A percentile compares a stretch with the other conserved stretches of the same genome.
These are phyloP conservation scores for Papilionanthe hybrid DNA, from an alignment of 116 monocot genomes.

Conservation along the genomic window DNA sequence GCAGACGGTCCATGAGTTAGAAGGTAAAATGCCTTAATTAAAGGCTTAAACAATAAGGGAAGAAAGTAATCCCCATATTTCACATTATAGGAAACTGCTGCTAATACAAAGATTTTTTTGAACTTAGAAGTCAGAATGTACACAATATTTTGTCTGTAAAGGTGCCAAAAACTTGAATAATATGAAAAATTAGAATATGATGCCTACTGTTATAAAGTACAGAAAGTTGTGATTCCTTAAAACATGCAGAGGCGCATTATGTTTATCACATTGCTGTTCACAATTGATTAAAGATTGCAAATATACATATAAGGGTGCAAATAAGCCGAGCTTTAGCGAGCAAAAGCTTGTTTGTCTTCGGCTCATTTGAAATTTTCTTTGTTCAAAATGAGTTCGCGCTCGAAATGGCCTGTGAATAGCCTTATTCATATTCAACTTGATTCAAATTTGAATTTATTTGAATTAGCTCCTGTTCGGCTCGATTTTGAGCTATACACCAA, in stretches of 20 bases:
- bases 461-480: too few species aligned
- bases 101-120: background rate
- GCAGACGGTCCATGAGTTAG: constrained; percentile 2
- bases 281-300: background rate
- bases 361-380: too few species aligned
- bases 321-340: too few species aligned
- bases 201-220: background rate
- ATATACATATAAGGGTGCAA: background rate
- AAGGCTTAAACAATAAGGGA: background rate
- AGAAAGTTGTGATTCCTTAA: background rate
- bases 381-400: too few species aligned
- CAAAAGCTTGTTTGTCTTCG: too few species aligned
- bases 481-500: too few species aligned
- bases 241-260: background rate
- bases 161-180: background rate
- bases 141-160: background rate
- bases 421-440: too few species aligned
- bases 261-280: background rate
- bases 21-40: background rate
- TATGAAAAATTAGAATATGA: background rate
- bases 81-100: background rate
- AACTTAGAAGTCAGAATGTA: background rate
- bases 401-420: too few species aligned
- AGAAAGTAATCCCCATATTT: background rate
- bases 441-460: too few species aligned